Conservation (phyloP, 2,329 filamentous ascomycete species). For the Kalmusia sp. region DNA sequence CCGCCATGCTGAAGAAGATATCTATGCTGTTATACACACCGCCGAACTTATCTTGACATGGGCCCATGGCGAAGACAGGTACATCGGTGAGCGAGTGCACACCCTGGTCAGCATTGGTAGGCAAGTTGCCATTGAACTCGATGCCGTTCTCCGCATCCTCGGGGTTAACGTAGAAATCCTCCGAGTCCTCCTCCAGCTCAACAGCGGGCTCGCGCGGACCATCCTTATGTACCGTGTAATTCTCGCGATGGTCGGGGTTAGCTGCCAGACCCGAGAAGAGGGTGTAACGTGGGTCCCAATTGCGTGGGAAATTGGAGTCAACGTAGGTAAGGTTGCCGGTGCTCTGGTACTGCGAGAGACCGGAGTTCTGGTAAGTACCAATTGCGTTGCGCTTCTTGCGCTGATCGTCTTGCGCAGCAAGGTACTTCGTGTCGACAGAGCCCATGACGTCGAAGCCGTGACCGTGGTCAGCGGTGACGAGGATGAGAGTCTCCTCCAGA, state of each 20-base stretch:
- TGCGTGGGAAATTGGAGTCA: constrained; percentile 79
- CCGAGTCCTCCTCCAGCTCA: constrained; percentile 58
- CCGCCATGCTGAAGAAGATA: constrained; percentile 76
- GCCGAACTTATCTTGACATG: constrained; percentile 78
- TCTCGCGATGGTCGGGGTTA: constrained; percentile 77
- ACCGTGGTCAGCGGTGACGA: constrained; percentile 88
- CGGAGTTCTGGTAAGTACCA: constrained; percentile 75
- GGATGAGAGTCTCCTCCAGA: constrained; percentile 76
- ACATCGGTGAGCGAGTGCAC: constrained; percentile 50
- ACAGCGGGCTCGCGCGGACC: constrained; percentile 69
- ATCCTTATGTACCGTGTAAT: constrained; percentile 73
- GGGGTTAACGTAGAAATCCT: constrained; percentile 72
- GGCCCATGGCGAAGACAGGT: constrained; percentile 75
- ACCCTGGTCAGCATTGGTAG: constrained; percentile 66
- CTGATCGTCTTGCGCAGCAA: constrained; percentile 68
- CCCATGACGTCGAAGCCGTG: constrained; percentile 90
- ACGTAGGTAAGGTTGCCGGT: constrained; percentile 68
- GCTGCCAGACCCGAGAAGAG: constrained; percentile 76
- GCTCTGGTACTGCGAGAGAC: constrained; percentile 77
- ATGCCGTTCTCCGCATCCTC: constrained; percentile 72
- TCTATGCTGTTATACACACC: constrained; percentile 75
- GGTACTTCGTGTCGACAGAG: constrained; percentile 79
- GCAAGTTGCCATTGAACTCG: constrained; percentile 77
- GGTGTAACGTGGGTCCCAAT: constrained; percentile 86
- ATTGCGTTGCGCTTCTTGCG: constrained; percentile 78